These are phyloP conservation scores for Candida pseudoglaebosa DNA, from an alignment of 805 yeast genomes.

Conservation along the genomic window DNA sequence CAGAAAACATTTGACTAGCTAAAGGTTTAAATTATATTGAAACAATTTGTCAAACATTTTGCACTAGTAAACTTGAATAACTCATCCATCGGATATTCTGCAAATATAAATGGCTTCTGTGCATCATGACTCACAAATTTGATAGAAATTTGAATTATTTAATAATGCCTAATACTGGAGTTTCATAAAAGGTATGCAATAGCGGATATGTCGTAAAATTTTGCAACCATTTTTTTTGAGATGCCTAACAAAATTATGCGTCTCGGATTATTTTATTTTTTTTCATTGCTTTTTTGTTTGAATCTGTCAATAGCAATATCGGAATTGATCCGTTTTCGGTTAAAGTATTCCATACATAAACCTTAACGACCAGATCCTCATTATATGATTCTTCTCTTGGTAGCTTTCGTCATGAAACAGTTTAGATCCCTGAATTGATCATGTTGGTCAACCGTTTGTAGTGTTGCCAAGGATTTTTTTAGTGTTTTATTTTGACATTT, in stretches of 20 bases:
- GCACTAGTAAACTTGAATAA: background rate
- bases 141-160: background rate
- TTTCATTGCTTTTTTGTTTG: no score
- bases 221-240: conserved; percentile 1
- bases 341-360: no score
- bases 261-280: background rate
- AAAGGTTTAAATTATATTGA: background rate
- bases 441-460: no score
- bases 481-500: no score
- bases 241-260: conserved; percentile 1
- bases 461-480: no score
- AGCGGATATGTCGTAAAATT: background rate
- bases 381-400: no score
- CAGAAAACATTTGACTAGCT: background rate
- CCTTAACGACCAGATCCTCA: no score
- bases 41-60: no score
- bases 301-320: no score
- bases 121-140: conserved; percentile 3
- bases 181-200: background rate
- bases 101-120: conserved; percentile 2
- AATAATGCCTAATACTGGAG: background rate
- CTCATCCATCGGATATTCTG: background rate
- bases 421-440: no score
- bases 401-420: no score
- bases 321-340: no score